phyloP scores from a whole-genome alignment of 306 rosid genomes.

The Ormosia semicastrata region DNA sequence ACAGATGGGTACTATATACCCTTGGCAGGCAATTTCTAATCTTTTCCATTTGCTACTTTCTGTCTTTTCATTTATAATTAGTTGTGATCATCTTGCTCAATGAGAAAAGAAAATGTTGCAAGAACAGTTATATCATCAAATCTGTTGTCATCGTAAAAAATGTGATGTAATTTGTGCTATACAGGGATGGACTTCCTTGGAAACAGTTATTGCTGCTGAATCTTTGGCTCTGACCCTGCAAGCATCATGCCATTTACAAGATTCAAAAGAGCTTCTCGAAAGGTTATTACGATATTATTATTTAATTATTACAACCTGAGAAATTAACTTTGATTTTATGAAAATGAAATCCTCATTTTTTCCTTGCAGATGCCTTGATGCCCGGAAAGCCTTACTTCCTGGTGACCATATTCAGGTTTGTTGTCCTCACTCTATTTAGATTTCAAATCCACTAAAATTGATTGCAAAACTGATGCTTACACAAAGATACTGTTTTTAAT shows the following conservation, averaged over 20 bases:
- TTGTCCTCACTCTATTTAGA: neutral
- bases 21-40: neutral
- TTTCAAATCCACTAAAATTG: slow-evolving; percentile 17
- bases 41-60: slow-evolving; percentile 14
- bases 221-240: slow-evolving; percentile 70
- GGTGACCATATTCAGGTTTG: slow-evolving; percentile 73
- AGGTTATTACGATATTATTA: slow-evolving; percentile 45
- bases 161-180: slow-evolving; percentile 17
- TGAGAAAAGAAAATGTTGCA: slow-evolving; percentile 19
- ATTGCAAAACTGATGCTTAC: slow-evolving; percentile 13
- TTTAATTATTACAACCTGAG: neutral
- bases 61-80: slow-evolving; percentile 19
- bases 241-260: slow-evolving; percentile 54
- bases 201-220: slow-evolving; percentile 72
- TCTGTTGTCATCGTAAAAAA: slow-evolving; percentile 10
- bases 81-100: neutral
- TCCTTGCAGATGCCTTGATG: slow-evolving; percentile 64
- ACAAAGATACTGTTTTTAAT: neutral
- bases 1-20: neutral
- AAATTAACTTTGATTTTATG: slow-evolving; percentile 12
- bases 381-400: slow-evolving; percentile 67
- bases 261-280: slow-evolving; percentile 81
- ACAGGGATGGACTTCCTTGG: slow-evolving; percentile 87
- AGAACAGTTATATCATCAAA: neutral
- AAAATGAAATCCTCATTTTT: neutral